Percentiles rank a stretch among this genome's conserved stretches.
phyloP scores from a whole-genome alignment of 192 early-diverging fungal species.

The Polychytrium aggregatum region DNA sequence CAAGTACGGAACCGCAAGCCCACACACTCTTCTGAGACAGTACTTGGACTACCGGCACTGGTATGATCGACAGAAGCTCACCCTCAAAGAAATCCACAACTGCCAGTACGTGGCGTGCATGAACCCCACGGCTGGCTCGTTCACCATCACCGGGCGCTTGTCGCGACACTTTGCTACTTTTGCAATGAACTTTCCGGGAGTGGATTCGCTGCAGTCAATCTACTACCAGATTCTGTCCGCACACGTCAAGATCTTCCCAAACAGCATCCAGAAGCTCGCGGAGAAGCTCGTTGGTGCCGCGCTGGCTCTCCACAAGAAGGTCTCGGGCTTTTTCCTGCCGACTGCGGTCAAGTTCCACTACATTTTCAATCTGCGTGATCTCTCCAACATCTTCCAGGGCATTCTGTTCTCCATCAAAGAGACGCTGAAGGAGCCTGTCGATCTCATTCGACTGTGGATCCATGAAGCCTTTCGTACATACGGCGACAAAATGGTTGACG shows the following conservation, averaged over 20 bases:
- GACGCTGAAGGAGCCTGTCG: constrained; percentile 42
- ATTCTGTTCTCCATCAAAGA: constrained; percentile 50
- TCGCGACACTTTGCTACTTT: constrained; percentile 54
- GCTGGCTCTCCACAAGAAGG: constrained; percentile 47
- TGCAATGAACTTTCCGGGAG: constrained; percentile 49
- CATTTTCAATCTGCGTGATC: constrained; percentile 52
- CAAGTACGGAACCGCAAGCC: constrained; percentile 53
- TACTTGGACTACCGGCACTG: constrained; percentile 52
- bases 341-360: constrained; percentile 58
- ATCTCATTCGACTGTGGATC: constrained; percentile 41
- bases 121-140: constrained; percentile 57
- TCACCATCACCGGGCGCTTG: constrained; percentile 42
- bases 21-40: constrained; percentile 50
- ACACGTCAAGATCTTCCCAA: constrained; percentile 46
- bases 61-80: constrained; percentile 53
- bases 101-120: constrained; percentile 58
- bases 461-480: constrained; percentile 49
- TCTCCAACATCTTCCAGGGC: constrained; percentile 55
- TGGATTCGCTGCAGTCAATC: constrained; percentile 46
- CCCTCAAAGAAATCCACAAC: constrained; percentile 58
- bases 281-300: constrained; percentile 45
- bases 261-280: constrained; percentile 34
- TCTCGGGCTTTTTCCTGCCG: constrained; percentile 39
- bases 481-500: constrained; percentile 50
- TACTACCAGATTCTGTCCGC: constrained; percentile 42